Evolutionary conservation across 2,329 filamentous ascomycete genomes (phyloP).

Genomic region (Thelonectria discophora): DNA sequence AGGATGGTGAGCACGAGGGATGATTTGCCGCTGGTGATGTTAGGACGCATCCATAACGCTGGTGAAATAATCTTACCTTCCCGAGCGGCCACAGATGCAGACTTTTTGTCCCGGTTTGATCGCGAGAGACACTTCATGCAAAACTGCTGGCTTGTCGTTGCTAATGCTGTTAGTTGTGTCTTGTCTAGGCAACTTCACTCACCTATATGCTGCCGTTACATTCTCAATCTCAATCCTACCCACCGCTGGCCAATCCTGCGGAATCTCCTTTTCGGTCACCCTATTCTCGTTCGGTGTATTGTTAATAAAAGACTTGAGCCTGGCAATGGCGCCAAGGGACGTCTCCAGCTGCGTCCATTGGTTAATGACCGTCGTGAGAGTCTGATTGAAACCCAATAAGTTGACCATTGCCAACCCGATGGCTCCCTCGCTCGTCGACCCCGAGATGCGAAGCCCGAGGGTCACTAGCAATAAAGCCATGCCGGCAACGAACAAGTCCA

Average conservation of each 20-base stretch:
- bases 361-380: conserved; percentile 40
- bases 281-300: conserved; percentile 37
- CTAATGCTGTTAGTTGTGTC: no score
- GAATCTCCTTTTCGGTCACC: no score
- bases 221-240: conserved; percentile 38
- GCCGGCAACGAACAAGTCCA: conserved; percentile 60
- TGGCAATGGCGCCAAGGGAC: conserved; percentile 43
- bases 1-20: no score
- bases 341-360: conserved; percentile 45
- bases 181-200: no score
- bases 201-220: conserved; percentile 43
- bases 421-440: no score
- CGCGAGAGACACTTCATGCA: no score
- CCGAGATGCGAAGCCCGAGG: conserved; percentile 44
- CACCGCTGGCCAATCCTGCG: conserved; percentile 34
- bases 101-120: no score
- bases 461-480: conserved; percentile 51
- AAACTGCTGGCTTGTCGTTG: no score
- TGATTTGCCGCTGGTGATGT: no score
- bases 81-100: no score
- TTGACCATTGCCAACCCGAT: conserved; percentile 50
- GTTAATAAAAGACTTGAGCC: conserved; percentile 42
- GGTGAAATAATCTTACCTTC: no score
- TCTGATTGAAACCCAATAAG: conserved; percentile 35
- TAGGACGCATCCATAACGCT: no score